Percentiles rank a stretch among this genome's conserved stretches.
Evolutionary conservation across 495 filamentous ascomycete genomes (phyloP).

Genomic region (Neurospora sublineolata): DNA sequence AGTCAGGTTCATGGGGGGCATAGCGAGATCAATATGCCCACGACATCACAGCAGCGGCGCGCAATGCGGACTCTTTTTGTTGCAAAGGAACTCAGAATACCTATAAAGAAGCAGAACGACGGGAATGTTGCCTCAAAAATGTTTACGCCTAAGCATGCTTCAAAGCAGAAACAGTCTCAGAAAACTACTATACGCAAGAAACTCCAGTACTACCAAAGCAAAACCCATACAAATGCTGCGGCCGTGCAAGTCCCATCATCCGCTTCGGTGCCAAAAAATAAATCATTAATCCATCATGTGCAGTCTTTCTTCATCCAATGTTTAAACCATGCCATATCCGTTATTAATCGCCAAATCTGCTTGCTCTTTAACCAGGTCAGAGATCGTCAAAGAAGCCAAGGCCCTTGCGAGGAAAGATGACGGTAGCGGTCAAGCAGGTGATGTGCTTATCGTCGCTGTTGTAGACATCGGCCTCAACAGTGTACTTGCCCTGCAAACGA

Average conservation of each 20-base stretch:
- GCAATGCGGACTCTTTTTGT: neutral
- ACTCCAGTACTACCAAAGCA: neutral
- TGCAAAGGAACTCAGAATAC: neutral
- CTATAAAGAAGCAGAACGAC: neutral
- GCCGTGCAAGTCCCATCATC: neutral
- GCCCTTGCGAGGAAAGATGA: conserved; percentile 38
- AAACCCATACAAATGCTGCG: neutral
- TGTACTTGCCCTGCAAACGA: conserved; percentile 66
- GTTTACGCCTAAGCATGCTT: neutral
- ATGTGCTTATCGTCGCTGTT: conserved; percentile 55
- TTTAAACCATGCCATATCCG: neutral
- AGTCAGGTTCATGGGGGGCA: neutral
- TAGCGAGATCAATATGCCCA: neutral
- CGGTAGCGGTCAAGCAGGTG: conserved; percentile 66
- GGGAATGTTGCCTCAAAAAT: neutral
- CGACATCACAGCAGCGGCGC: neutral
- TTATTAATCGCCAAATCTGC: neutral
- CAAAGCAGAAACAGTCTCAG: neutral
- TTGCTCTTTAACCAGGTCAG: neutral
- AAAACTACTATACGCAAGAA: neutral
- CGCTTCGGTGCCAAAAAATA: neutral
- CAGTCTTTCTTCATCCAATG: neutral
- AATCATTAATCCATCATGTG: conserved; percentile 1
- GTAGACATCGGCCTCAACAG: conserved; percentile 74
- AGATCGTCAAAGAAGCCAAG: conserved; percentile 15